Evolutionary conservation across 768 basidiomycete species (phyloP).

Genomic region (Phlebiopsis flavidoalba): DNA sequence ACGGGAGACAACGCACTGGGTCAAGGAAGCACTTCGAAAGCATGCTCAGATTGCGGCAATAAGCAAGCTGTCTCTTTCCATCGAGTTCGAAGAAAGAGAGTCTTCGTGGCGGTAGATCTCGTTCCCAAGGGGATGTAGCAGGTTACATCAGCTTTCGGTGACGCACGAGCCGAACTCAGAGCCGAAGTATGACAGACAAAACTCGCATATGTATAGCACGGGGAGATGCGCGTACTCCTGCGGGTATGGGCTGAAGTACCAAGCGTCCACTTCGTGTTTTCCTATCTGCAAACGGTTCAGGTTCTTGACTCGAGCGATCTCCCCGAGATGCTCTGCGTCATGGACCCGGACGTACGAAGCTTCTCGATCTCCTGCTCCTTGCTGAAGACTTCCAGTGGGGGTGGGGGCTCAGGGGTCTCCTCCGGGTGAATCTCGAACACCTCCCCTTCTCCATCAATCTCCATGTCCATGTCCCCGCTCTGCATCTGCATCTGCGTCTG

Average conservation of each 20-base stretch:
- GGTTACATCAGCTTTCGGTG: conserved; percentile 88
- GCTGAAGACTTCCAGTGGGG: conserved; percentile 66
- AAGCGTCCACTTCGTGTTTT: conserved; percentile 95
- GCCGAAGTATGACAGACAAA: conserved; percentile 91
- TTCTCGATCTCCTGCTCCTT: conserved; percentile 99
- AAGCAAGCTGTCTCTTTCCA: conserved; percentile 91
- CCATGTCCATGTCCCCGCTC: conserved; percentile 46
- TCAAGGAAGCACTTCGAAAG: conserved; percentile 98
- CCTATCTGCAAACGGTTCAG: conserved; percentile 96
- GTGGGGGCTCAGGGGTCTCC: conserved; percentile 43
- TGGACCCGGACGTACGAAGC: conserved; percentile 93
- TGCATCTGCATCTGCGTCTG: conserved; percentile 45
- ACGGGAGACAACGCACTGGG: conserved; percentile 60
- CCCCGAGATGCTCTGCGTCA: conserved; percentile 98
- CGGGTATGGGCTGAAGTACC: conserved; percentile 99
- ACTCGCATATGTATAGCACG: conserved; percentile 96
- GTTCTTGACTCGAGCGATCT: conserved; percentile 97
- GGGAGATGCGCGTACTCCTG: conserved; percentile 97
- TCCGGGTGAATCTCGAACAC: conserved; percentile 59
- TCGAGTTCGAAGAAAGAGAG: conserved; percentile 98
- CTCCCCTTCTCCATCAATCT: conserved; percentile 63
- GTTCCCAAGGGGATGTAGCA: conserved; percentile 95
- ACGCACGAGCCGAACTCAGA: conserved; percentile 86
- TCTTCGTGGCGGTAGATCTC: conserved; percentile 98
- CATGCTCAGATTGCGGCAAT: conserved; percentile 95